Percentiles rank a stretch among this genome's conserved stretches.
phyloP scores from a whole-genome alignment of 768 basidiomycete species.

The Candolleomyces efflorescens region DNA sequence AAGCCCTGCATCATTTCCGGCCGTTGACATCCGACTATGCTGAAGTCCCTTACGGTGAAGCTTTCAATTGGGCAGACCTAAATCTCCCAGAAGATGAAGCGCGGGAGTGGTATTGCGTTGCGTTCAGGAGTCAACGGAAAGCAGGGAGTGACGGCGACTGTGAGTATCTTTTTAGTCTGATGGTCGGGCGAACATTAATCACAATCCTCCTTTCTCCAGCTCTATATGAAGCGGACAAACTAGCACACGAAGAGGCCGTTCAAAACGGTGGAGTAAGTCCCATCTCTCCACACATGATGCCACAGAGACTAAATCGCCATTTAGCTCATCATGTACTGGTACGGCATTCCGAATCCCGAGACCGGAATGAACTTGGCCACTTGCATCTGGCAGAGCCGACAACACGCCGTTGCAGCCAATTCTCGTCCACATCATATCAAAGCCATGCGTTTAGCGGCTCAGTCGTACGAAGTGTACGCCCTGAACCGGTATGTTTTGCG shows the following conservation, averaged over 20 bases:
- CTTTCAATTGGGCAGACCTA: conserved; percentile 88
- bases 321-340: conserved; percentile 91
- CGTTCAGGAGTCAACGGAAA: conserved; percentile 77
- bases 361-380: conserved; percentile 90
- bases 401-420: conserved; percentile 78
- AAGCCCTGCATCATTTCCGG: conserved; percentile 73
- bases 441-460: conserved; percentile 77
- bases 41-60: conserved; percentile 54
- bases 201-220: conserved; percentile 34
- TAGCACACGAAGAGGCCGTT: conserved; percentile 92
- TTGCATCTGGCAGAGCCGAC: conserved; percentile 91
- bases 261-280: conserved; percentile 71
- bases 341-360: conserved; percentile 71
- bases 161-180: conserved; percentile 28
- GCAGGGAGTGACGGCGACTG: conserved; percentile 64
- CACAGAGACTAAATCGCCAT: conserved; percentile 9
- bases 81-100: conserved; percentile 64
- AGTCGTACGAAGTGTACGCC: conserved; percentile 73
- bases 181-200: conserved; percentile 2
- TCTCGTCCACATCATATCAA: conserved; percentile 74
- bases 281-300: not conserved
- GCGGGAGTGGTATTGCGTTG: conserved; percentile 90
- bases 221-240: conserved; percentile 81
- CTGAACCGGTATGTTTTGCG: conserved; percentile 72
- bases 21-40: conserved; percentile 64